Percentiles rank a stretch among this genome's conserved stretches.
These are phyloP conservation scores for Rhododendron vialii DNA, from an alignment of 148 eudicot genomes.

Conservation along the genomic window DNA sequence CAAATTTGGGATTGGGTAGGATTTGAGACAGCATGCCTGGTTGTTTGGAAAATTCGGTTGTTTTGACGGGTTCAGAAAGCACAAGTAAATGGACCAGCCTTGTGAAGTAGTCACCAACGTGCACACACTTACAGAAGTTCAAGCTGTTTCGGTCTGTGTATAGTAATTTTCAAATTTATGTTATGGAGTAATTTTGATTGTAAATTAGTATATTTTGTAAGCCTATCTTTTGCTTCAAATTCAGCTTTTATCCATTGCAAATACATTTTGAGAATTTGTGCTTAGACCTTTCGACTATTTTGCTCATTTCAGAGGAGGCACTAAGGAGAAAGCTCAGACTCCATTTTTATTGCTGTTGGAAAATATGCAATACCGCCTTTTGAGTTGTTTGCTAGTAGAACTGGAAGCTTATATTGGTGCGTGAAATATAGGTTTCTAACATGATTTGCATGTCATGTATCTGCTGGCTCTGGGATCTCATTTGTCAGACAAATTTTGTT, in stretches of 20 bases:
- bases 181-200: not conserved
- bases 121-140: not conserved
- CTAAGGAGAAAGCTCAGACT: not conserved
- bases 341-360: not conserved
- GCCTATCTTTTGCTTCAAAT: not conserved
- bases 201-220: not conserved
- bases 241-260: not conserved
- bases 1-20: not conserved
- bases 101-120: not conserved
- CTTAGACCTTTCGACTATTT: not conserved
- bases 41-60: not conserved
- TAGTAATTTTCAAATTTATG: not conserved
- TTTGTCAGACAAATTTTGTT: not conserved
- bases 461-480: not conserved
- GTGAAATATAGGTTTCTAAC: not conserved
- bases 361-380: not conserved
- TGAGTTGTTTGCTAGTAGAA: not conserved
- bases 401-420: not conserved
- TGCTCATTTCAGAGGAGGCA: constrained; percentile 21
- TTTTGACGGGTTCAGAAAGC: not conserved
- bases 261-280: not conserved
- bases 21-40: not conserved
- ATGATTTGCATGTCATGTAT: not conserved
- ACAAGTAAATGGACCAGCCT: not conserved
- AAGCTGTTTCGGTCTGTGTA: not conserved